Evolutionary conservation across 2,329 filamentous ascomycete genomes (phyloP).

Genomic region (Aspergillus latus): DNA sequence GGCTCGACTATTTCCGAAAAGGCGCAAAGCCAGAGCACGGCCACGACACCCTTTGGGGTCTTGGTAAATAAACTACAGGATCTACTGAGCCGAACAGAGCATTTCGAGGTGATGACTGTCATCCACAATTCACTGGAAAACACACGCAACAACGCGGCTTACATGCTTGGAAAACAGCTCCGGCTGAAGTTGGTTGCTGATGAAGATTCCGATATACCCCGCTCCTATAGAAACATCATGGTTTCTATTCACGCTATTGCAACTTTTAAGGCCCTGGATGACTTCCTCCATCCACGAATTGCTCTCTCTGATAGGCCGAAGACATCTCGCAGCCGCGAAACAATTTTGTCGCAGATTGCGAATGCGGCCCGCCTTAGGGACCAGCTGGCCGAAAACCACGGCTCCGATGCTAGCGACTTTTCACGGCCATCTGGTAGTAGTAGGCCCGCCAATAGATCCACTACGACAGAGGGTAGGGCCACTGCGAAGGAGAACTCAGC

Average conservation of each 20-base stretch:
- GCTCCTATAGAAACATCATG: conserved; percentile 89
- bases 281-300: conserved; percentile 90
- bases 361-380: conserved; percentile 66
- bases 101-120: conserved; percentile 96
- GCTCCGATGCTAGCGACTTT: conserved; percentile 36
- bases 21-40: conserved; percentile 63
- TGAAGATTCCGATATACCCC: conserved; percentile 81
- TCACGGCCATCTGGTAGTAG: conserved; percentile 23
- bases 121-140: conserved; percentile 89
- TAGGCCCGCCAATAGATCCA: not conserved
- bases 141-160: conserved; percentile 84
- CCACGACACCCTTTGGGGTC: conserved; percentile 82
- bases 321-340: conserved; percentile 58
- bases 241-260: conserved; percentile 98
- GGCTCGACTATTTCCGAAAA: conserved; percentile 62
- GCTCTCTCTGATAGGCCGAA: conserved; percentile 73
- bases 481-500: conserved; percentile 45
- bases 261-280: conserved; percentile 93
- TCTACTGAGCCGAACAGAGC: conserved; percentile 90
- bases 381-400: conserved; percentile 37
- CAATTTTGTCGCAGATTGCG: conserved; percentile 70
- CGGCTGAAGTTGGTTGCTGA: conserved; percentile 85
- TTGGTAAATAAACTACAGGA: conserved; percentile 94
- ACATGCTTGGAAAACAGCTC: conserved; percentile 95
- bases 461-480: conserved; percentile 10